Conservation (phyloP, 1,284 basidiomycete genomes). For the Papiliotrema flavescens region DNA sequence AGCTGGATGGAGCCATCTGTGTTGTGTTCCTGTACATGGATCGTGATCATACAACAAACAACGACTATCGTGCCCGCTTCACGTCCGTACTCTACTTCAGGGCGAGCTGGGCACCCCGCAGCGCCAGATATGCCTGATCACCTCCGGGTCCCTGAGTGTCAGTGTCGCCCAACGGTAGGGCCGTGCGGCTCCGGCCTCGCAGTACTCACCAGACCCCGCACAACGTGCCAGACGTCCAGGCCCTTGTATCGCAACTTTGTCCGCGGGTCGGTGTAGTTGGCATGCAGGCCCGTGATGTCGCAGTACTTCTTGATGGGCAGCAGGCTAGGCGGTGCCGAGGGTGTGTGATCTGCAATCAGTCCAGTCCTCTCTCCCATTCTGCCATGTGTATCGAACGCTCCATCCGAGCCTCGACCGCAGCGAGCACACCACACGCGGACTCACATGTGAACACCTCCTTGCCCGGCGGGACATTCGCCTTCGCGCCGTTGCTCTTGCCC, state of each 20-base stretch:
- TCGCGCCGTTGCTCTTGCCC: constrained; percentile 18
- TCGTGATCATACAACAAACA: too few relatives aligned
- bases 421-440: constrained; percentile 7
- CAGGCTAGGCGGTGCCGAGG: constrained; percentile 45
- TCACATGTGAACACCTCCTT: constrained; percentile 48
- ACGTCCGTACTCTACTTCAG: constrained; percentile 26
- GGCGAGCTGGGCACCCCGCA: constrained; percentile 45
- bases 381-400: background rate
- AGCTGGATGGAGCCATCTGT: too few relatives aligned
- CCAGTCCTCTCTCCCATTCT: background rate
- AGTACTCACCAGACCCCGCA: constrained; percentile 45
- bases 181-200: too few relatives aligned
- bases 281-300: constrained; percentile 53
- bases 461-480: constrained; percentile 3
- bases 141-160: constrained; percentile 41
- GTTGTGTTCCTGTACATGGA: background rate
- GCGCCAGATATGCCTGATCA: constrained; percentile 47
- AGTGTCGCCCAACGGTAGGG: background rate
- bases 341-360: constrained; percentile 41
- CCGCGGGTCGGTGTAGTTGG: constrained; percentile 49
- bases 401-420: background rate
- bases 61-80: background rate
- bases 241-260: constrained; percentile 49
- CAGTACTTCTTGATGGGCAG: constrained; percentile 53
- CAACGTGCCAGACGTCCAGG: constrained; percentile 47